These are phyloP conservation scores for Aspergillus hortae DNA, from an alignment of 2,329 filamentous ascomycete genomes.

Conservation along the genomic window DNA sequence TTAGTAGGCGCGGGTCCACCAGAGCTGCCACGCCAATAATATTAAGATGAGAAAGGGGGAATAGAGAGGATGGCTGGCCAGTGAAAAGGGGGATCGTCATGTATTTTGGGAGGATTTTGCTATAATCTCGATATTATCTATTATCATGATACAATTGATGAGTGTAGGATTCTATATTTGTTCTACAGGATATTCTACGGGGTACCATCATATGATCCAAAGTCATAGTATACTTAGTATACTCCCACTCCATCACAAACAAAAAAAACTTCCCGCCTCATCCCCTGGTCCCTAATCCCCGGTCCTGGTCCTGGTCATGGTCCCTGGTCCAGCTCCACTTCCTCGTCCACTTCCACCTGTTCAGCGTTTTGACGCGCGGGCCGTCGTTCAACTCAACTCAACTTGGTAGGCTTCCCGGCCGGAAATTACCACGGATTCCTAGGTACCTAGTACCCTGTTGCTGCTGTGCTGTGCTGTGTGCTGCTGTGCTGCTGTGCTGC, in stretches of 20 bases:
- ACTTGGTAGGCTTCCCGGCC: neutral
- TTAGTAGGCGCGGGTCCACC: slow-evolving; percentile 30
- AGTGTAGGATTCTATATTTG: no score
- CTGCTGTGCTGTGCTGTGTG: neutral
- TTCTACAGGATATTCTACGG: no score
- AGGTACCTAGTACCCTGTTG: neutral
- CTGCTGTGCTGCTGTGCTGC: neutral
- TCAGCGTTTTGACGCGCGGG: neutral
- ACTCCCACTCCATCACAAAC: neutral
- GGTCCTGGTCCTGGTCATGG: no score
- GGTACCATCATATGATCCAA: no score
- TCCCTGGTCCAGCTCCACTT: neutral
- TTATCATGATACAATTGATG: no score
- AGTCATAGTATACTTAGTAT: no score
- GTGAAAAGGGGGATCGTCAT: neutral
- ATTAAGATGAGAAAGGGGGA: no score
- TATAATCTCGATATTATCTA: no score
- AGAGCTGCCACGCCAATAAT: slow-evolving; percentile 22
- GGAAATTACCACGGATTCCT: neutral
- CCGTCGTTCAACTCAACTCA: neutral
- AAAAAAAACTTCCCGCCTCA: neutral
- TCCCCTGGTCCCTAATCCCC: neutral
- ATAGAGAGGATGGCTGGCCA: no score
- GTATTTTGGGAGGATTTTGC: no score
- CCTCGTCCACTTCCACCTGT: neutral